Conservation (phyloP, 2,329 filamentous ascomycete species). For the Venturia carpophila region DNA sequence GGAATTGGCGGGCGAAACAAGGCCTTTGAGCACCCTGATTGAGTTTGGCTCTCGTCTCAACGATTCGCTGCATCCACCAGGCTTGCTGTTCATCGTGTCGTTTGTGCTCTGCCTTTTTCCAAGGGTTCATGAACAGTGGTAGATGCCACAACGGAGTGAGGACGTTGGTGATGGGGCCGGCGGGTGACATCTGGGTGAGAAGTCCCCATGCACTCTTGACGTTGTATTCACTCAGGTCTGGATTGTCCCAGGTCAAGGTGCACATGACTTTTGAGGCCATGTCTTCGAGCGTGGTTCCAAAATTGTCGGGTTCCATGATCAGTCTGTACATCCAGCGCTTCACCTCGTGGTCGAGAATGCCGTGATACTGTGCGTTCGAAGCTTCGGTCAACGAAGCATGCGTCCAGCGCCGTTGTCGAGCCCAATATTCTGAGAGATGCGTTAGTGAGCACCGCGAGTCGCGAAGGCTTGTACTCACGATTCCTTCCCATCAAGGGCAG, state of each 20-base stretch:
- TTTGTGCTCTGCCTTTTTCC: constrained; percentile 46
- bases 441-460: background rate
- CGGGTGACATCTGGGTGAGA: constrained; percentile 50
- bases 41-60: constrained; percentile 35
- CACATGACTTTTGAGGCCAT: constrained; percentile 53
- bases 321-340: constrained; percentile 47
- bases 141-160: constrained; percentile 48
- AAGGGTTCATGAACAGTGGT: constrained; percentile 44
- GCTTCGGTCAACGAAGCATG: constrained; percentile 45
- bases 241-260: constrained; percentile 47
- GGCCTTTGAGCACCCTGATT: constrained; percentile 33
- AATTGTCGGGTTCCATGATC: constrained; percentile 44
- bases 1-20: constrained; percentile 37
- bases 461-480: constrained; percentile 31
- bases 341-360: constrained; percentile 45
- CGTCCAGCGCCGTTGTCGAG: constrained; percentile 46
- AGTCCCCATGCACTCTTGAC: constrained; percentile 49
- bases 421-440: constrained; percentile 42
- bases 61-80: constrained; percentile 45
- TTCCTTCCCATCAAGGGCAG: constrained; percentile 50
- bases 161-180: constrained; percentile 51
- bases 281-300: constrained; percentile 45
- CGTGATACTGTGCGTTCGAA: constrained; percentile 38
- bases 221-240: constrained; percentile 40
- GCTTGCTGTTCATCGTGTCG: constrained; percentile 46